A percentile compares a stretch with the other conserved stretches of the same genome.
Conservation (phyloP, 306 rosid genomes). For the Medicago lupulina region DNA sequence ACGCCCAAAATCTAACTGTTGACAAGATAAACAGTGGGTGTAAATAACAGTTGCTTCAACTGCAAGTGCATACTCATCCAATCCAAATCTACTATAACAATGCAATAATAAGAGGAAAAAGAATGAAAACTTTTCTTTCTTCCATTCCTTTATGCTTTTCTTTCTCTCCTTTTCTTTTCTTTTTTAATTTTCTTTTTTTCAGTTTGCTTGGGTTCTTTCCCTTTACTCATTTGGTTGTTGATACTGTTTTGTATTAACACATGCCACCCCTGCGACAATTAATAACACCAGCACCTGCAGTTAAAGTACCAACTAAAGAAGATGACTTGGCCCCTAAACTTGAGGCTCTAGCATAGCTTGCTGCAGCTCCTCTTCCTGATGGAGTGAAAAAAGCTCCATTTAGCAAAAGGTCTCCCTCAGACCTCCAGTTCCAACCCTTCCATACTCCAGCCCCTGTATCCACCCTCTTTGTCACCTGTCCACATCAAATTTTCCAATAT, state of each 20-base stretch:
- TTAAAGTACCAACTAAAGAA: slow-evolving; percentile 73
- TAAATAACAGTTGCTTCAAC: slow-evolving; percentile 54
- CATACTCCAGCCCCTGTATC: slow-evolving; percentile 48
- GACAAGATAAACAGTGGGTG: slow-evolving; percentile 52
- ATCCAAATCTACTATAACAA: slow-evolving; percentile 51
- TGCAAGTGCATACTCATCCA: slow-evolving; percentile 62
- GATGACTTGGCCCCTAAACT: slow-evolving; percentile 98
- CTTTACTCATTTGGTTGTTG: slow-evolving; percentile 27
- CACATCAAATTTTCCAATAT: slow-evolving; percentile 24
- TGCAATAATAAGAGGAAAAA: slow-evolving; percentile 54
- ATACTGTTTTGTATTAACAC: slow-evolving; percentile 60
- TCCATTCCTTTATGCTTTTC: slow-evolving; percentile 43
- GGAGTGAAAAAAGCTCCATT: slow-evolving; percentile 90
- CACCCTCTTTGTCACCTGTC: slow-evolving; percentile 93
- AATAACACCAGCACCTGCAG: slow-evolving; percentile 81
- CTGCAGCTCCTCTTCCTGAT: slow-evolving; percentile 83
- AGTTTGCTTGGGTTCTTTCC: slow-evolving; percentile 12
- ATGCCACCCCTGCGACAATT: slow-evolving; percentile 63
- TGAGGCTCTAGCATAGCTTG: slow-evolving; percentile 97
- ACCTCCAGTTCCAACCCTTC: slow-evolving; percentile 96
- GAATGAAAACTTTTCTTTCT: slow-evolving; percentile 58
- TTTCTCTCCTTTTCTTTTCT: slow-evolving; percentile 16
- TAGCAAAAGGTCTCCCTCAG: slow-evolving; percentile 90
- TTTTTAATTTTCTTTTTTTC: background rate
- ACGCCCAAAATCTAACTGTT: slow-evolving; percentile 52